Base-by-base conservation (phyloP, 441 rosid genomes). In the Pelargonium myrrhifolium region DNA sequence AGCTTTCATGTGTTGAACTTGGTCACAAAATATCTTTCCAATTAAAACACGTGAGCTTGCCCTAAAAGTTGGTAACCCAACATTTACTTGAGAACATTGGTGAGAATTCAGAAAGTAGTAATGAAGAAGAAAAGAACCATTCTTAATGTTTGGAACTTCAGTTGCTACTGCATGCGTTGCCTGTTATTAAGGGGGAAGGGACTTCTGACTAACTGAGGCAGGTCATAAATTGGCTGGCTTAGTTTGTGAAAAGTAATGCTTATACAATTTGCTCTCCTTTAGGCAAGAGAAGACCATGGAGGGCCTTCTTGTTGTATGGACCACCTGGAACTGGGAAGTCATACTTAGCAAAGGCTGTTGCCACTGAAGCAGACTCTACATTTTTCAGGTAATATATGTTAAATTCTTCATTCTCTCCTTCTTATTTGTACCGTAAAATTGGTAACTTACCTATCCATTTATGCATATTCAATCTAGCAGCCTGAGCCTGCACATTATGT, bases 291-390 rank as follows among this genome's bases (percentile, higher is more conserved):
- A 84, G 80, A 39, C 99, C 97, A 0, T 94, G 99, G 97, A 83
- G 97, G 79, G 99, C 99, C 63, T 94, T 94, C 74, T 84, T 93
- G 47, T 77, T 94, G 75, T 94, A 89, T 70, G 98, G 99, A 12
- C 99, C 99, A 11, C 99, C 99, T 45, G 99, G 99, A 65, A 94
- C 99, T 9, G 99, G 99, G 51, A 94, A 94, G 79, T 94, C 99
- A n/a, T 94, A 94, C 76, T 78, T 94, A 78, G 99, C 99, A n/a
- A 94, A 94, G 82, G 99, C 99, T 74, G 99, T 94, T 74, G 99
- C 99, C 51, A 91, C 99, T 62, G 99, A 93, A 81, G 99, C 97
- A 51, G 99, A 93, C 67, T 93, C 99, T 47, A 90, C 97, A 8
- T 90, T 93, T 80, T 93, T 88, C 80, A 93, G 99, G 99, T 93